These are phyloP conservation scores for Oryza australiensis DNA, from an alignment of 176 grass and related monocot species.

Conservation along the genomic window DNA sequence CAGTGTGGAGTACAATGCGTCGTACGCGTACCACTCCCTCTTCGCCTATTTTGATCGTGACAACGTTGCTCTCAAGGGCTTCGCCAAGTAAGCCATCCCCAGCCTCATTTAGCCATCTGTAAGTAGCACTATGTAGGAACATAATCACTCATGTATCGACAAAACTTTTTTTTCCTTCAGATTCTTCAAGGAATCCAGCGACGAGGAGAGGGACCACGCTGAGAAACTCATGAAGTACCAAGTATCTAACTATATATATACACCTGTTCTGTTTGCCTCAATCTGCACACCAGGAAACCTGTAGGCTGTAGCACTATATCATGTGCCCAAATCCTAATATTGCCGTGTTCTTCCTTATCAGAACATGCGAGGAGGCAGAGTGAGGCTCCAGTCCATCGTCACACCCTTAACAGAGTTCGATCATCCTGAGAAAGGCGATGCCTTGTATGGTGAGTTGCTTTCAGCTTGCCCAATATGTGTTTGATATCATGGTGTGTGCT, in stretches of 20 bases:
- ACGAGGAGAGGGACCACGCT: slow-evolving; percentile 64
- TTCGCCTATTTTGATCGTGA: slow-evolving; percentile 94
- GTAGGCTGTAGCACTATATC: too few relatives aligned
- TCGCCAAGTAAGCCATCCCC: slow-evolving; percentile 61
- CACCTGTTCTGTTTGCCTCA: background rate
- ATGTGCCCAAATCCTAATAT: background rate
- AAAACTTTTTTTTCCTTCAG: slow-evolving; percentile 25
- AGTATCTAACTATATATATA: slow-evolving; percentile 29
- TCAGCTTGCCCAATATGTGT: background rate
- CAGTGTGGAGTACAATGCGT: slow-evolving; percentile 92
- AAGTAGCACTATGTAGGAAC: background rate
- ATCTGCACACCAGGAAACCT: background rate
- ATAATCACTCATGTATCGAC: background rate
- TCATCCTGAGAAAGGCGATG: slow-evolving; percentile 88
- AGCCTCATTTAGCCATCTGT: background rate
- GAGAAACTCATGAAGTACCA: slow-evolving; percentile 89
- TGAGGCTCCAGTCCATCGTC: slow-evolving; percentile 51
- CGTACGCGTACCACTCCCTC: slow-evolving; percentile 87
- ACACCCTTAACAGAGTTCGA: slow-evolving; percentile 68
- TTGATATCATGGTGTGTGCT: background rate
- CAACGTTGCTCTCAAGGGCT: slow-evolving; percentile 79
- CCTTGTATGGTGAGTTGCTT: slow-evolving; percentile 65
- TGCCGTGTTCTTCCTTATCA: background rate
- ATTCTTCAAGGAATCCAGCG: slow-evolving; percentile 90
- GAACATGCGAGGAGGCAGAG: slow-evolving; percentile 68